Evolutionary conservation across 495 filamentous ascomycete genomes (phyloP), one percentile per base, ranked within the genome.

Genomic region (Jackrogersella multiformis): DNA sequence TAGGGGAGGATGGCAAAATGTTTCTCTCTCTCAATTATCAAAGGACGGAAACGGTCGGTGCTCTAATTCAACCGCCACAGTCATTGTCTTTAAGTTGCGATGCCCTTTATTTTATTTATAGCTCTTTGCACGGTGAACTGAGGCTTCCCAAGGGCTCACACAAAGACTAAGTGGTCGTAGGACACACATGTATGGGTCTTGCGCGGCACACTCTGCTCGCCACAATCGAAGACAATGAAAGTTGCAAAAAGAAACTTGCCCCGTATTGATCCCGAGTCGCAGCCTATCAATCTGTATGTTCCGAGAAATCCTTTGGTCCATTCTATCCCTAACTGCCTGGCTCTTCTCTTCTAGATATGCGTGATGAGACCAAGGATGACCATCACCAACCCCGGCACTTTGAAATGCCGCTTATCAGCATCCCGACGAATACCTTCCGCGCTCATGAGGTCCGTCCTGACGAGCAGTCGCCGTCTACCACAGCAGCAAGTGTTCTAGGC

Each of bases 351-450:
- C 16, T 54, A 66, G 53, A 55, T 16, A 69, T 69, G 73, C 58
- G 51, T 64, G 53, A 63, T 68, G 67, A 70, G 66, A 44, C 21
- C 12, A 13, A 65, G 16, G 28, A 60, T 44, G 55, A 66, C 34
- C 46, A 60, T 18, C 24, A 39, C 35, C 9, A 55, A 34, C 54
- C 18, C 12, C 41, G 62, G 60, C 67, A 32, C 66, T 10, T 28
- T 61, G 65, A 49, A 49, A 70, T 71, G 70, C 66, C 70, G 46
- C 55, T 64, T 49, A 63, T 61, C 36, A 61, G 60, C 48, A 41
- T 59, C 42, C 70, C 70, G 23, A 66, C 58, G 42, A 39, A 59
- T 21, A 63, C 70, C 4, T 13, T 56, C 13, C 23, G n/a, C 52
- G 12, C 60, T 45, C 26, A 51, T 28, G 20, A n/a, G 30, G 34